Base-by-base conservation (phyloP, 768 basidiomycete genomes). In the Clathrus columnatus region DNA sequence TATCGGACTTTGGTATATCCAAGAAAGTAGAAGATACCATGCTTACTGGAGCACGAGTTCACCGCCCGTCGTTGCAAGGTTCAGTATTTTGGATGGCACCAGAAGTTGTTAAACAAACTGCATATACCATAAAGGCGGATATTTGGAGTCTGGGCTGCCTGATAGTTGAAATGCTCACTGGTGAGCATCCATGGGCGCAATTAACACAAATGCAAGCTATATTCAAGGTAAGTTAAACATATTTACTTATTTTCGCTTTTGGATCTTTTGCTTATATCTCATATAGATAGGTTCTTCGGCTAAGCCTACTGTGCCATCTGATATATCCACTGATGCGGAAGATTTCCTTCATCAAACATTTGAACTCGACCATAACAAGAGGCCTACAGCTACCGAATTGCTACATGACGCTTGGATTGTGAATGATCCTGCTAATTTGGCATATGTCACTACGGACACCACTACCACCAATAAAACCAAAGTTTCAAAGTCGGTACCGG, bases 41-140 rank as follows among this genome's bases (percentile, higher is more conserved):
- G 27, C 64, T 75, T 28, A 72, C 73, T 21, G 57, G 58, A 29
- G 57, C 60, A 42, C 83, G 86, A 21, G 78, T 84, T 44, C 86
- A 97, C 66, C 78, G 96, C 6, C 90, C 92, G 4, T 98, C 96
- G 1, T 72, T 98, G 5, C 96, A 98, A 68, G 96, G 96, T 1
- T 96, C 93, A 1, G 94, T 97, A 10, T 98, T 96, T 71, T 98
- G 95, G 95, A 97, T 98, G 95, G 95, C 95, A 0, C 95, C 95
- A 0, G 95, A 97, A 69, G 92, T 97, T 18, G 96, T 98, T 57
- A 94, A 94, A 65, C 96, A 99, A 72, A 92, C 85, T 23, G 81
- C 84, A 0, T 91, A 96, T 65, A 94, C 92, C 8, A 78, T 76
- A 58, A 94, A 94, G 65, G 92, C 93, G 5, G 94, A 96, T 67